phyloP scores from a whole-genome alignment of 2,329 filamentous ascomycete species.

The Fusarium neocosmosporiellum region DNA sequence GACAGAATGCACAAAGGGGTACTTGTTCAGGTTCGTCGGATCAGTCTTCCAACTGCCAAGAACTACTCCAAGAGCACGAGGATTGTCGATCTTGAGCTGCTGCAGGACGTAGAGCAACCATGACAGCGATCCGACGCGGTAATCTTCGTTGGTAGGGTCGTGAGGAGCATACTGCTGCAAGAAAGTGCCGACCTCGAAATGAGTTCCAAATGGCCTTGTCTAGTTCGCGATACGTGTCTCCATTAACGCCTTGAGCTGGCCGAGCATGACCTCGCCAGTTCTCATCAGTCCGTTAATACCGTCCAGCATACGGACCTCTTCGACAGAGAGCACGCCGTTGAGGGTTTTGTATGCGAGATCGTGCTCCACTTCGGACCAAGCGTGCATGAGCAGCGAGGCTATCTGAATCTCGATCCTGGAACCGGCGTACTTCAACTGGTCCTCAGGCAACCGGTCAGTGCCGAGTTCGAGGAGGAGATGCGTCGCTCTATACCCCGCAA shows the following conservation, averaged over 20 bases:
- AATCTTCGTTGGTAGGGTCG: not conserved
- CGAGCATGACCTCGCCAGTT: constrained; percentile 8
- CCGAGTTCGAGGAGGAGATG: not conserved
- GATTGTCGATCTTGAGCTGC: not conserved
- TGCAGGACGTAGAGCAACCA: not conserved
- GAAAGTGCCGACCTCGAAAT: not conserved
- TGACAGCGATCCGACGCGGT: not conserved
- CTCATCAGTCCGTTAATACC: constrained; percentile 7
- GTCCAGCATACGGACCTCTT: constrained; percentile 7
- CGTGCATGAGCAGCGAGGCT: constrained; percentile 9
- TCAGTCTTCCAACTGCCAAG: not conserved
- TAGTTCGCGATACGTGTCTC: constrained; percentile 1
- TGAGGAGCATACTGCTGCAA: not conserved
- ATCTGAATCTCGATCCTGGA: constrained; percentile 14
- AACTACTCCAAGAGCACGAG: not conserved
- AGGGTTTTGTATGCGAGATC: constrained; percentile 12
- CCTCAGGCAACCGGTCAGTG: not conserved
- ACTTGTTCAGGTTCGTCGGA: not conserved
- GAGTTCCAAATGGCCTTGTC: not conserved
- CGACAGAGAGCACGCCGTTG: not conserved
- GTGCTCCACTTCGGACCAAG: constrained; percentile 14
- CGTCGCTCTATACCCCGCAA: not conserved
- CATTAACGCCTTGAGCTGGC: constrained; percentile 6
- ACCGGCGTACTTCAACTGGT: not conserved
- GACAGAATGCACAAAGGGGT: not conserved